phyloP scores from a whole-genome alignment of 352 stramenopile genomes.

The Aphanomyces cochlioides region DNA sequence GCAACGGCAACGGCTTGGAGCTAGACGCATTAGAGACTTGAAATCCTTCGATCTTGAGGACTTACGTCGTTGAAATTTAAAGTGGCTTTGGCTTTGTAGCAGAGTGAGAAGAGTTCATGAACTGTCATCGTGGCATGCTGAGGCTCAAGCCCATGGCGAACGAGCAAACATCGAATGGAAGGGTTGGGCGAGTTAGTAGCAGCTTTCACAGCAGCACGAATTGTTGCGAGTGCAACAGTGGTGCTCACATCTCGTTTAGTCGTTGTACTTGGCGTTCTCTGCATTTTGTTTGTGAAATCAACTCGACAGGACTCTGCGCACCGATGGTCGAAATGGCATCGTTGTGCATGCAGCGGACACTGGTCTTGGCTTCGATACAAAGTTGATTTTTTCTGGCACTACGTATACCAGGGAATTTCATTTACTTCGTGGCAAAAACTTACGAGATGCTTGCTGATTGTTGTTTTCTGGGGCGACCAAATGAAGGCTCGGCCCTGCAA shows the following conservation, averaged over 20 bases:
- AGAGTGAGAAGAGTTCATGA: slow-evolving; percentile 14
- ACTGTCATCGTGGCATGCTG: slow-evolving; percentile 4
- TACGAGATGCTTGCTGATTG: no score
- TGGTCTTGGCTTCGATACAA: slow-evolving; percentile 4
- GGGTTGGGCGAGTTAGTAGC: not conserved
- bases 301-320: no score
- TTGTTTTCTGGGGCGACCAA: not conserved
- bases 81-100: slow-evolving; percentile 13
- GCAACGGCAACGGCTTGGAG: not conserved
- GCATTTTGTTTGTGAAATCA: no score
- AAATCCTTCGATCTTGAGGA: not conserved
- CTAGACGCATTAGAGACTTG: not conserved
- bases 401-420: not conserved
- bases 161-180: not conserved
- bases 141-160: not conserved
- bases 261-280: no score
- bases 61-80: slow-evolving; percentile 11
- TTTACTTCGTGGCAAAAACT: not conserved
- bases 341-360: slow-evolving; percentile 7
- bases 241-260: no score
- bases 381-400: slow-evolving; percentile 10
- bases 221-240: not conserved
- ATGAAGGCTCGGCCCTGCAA: not conserved
- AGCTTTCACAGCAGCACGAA: not conserved
- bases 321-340: no score